A percentile compares a stretch with the other conserved stretches of the same genome.
Evolutionary conservation across 176 grass and related monocot species (phyloP).

Genomic region (Tillandsia fasciculata): DNA sequence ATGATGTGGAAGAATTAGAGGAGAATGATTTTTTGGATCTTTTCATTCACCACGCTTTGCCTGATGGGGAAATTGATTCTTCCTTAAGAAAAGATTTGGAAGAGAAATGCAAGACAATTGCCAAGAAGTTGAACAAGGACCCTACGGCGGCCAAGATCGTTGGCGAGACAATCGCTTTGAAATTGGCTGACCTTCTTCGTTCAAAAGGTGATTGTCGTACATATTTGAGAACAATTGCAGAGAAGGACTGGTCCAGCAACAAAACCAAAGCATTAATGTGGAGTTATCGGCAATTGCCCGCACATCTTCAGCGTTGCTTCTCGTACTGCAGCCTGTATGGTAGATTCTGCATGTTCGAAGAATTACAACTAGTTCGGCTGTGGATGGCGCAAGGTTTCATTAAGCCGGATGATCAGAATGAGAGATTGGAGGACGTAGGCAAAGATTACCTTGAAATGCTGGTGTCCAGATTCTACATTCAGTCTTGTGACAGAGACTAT

Average conservation of each 20-base stretch:
- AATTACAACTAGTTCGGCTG: neutral
- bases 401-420: neutral
- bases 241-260: neutral
- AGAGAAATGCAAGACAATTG: too few relatives aligned
- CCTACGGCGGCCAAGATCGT: too few relatives aligned
- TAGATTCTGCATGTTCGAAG: neutral
- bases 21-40: too few relatives aligned
- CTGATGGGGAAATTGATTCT: too few relatives aligned
- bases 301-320: constrained; percentile 14
- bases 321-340: constrained; percentile 21
- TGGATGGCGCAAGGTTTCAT: constrained; percentile 51
- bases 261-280: constrained; percentile 5
- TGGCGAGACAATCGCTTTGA: too few relatives aligned
- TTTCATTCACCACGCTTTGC: too few relatives aligned
- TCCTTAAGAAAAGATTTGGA: too few relatives aligned
- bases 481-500: neutral
- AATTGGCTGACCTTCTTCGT: too few relatives aligned
- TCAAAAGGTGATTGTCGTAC: too few relatives aligned
- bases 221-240: too few relatives aligned
- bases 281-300: constrained; percentile 28
- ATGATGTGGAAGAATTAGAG: too few relatives aligned
- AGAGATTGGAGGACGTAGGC: neutral
- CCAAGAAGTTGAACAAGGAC: too few relatives aligned
- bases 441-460: constrained; percentile 10
- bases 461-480: neutral